phyloP scores from a whole-genome alignment of 2,329 filamentous ascomycete species.

The Cytospora piceae region DNA sequence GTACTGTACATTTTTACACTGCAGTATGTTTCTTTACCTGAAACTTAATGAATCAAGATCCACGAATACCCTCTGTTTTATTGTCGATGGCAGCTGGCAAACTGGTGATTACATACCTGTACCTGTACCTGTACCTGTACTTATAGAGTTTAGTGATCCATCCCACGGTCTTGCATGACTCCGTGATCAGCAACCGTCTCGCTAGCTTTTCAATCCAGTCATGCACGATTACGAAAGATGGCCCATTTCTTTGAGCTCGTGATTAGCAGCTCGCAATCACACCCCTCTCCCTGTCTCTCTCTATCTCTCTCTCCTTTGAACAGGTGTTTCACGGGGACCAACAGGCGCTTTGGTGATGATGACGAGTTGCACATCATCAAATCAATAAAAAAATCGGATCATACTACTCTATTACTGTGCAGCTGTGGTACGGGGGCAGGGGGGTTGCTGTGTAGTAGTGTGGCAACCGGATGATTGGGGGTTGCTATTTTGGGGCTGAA shows the following conservation, averaged over 20 bases:
- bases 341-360: slow-evolving; percentile 20
- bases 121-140: no score
- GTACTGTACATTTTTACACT: no score
- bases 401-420: background rate
- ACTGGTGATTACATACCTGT: no score
- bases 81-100: no score
- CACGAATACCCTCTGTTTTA: no score
- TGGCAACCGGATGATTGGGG: slow-evolving; percentile 12
- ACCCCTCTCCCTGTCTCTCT: no score
- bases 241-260: background rate
- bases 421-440: no score
- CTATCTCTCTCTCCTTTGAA: background rate
- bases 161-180: background rate
- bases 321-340: background rate
- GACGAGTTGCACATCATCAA: slow-evolving; percentile 19
- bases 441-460: no score
- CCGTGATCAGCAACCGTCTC: background rate
- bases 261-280: background rate
- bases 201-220: background rate
- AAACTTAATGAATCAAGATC: no score
- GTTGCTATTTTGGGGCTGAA: slow-evolving; percentile 30
- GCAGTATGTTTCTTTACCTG: no score
- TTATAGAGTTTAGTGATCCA: background rate
- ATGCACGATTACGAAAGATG: background rate
- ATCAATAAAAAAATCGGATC: background rate